A percentile compares a stretch with the other conserved stretches of the same genome.
Conservation (phyloP, 164 flowering plant genomes). For the Magnolia officinalis region DNA sequence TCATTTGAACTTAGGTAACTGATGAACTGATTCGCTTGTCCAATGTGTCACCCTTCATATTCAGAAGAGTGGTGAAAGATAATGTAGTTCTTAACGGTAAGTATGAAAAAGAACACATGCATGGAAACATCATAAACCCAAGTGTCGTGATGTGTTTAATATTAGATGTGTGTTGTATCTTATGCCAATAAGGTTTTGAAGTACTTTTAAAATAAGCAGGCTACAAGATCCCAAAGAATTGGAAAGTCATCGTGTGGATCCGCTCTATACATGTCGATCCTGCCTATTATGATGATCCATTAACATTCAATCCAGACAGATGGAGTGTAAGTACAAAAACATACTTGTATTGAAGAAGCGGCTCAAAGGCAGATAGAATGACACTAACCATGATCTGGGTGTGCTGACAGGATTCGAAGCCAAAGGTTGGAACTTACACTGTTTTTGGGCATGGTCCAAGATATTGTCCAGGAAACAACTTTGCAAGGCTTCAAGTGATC, state of each 20-base stretch:
- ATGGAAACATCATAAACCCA: background rate
- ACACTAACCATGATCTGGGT: background rate
- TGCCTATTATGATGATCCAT: conserved; percentile 12
- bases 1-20: conserved; percentile 4
- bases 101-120: background rate
- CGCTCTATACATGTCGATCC: conserved; percentile 17
- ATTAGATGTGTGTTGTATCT: background rate
- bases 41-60: conserved; percentile 18
- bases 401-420: conserved; percentile 8
- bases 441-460: conserved; percentile 19
- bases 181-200: background rate
- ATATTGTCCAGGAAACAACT: conserved; percentile 18
- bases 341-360: background rate
- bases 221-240: conserved; percentile 16
- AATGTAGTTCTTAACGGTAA: conserved; percentile 14
- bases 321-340: conserved; percentile 11
- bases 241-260: conserved; percentile 17
- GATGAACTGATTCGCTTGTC: conserved; percentile 17
- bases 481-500: conserved; percentile 17
- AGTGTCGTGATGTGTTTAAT: background rate
- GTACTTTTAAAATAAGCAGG: conserved; percentile 3
- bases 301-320: conserved; percentile 17
- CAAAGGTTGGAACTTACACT: conserved; percentile 15
- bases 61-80: conserved; percentile 19
- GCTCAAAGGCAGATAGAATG: background rate